Percentiles rank a stretch among this genome's conserved stretches.
These are phyloP conservation scores for Gracilaria domingensis DNA, from an alignment of 23 red algal genomes.

Conservation along the genomic window DNA sequence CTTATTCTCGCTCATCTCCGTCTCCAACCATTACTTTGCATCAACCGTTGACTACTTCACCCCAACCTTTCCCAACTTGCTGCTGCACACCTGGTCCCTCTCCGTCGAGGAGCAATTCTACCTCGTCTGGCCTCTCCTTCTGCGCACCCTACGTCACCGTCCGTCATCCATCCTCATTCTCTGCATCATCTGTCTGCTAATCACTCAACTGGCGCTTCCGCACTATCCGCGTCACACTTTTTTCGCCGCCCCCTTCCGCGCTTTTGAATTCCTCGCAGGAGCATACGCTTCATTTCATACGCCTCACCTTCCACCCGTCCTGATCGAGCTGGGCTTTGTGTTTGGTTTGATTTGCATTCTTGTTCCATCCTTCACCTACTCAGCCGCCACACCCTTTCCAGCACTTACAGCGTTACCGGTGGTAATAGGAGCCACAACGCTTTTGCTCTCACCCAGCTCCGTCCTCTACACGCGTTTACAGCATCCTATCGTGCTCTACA, in stretches of 20 bases:
- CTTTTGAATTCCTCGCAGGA: constrained; percentile 63
- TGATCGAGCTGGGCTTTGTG: neutral
- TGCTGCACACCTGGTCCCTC: constrained; percentile 81
- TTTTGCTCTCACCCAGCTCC: neutral
- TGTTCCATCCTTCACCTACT: neutral
- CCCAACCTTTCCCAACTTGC: neutral
- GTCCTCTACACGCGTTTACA: neutral
- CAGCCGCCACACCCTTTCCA: neutral
- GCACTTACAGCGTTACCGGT: neutral
- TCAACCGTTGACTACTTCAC: constrained; percentile 10
- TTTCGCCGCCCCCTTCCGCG: constrained; percentile 63
- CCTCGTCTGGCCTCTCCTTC: constrained; percentile 42
- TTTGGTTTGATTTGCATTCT: neutral
- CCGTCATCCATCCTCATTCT: constrained; percentile 15
- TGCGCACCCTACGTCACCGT: neutral
- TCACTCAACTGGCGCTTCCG: neutral
- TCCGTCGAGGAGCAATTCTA: constrained; percentile 87
- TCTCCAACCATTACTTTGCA: constrained; percentile 29
- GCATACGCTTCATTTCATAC: neutral
- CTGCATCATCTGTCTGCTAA: neutral
- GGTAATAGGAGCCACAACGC: neutral
- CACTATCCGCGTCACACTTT: constrained; percentile 39
- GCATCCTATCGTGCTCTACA: neutral
- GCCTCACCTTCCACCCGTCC: neutral
- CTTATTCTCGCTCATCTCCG: neutral